Conservation (phyloP, 2,329 filamentous ascomycete species). For the Penicillium hesseltinei region DNA sequence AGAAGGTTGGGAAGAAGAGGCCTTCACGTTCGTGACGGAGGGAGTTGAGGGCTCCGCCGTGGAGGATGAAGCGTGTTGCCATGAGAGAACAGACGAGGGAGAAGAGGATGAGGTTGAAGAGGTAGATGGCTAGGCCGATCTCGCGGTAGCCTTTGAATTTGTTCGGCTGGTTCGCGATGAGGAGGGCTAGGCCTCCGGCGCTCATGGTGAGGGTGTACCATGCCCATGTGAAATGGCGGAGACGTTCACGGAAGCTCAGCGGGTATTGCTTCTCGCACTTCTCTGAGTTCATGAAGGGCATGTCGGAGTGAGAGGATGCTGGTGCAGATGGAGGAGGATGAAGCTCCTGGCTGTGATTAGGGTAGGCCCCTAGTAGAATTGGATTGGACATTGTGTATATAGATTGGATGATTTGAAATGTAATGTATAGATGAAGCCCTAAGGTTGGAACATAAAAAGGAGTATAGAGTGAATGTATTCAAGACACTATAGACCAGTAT, state of each 20-base stretch:
- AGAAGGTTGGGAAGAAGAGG: constrained; percentile 71
- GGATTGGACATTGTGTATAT: constrained; percentile 15
- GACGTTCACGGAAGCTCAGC: constrained; percentile 24
- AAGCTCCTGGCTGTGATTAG: constrained; percentile 11
- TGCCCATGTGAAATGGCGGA: constrained; percentile 63
- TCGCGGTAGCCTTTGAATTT: constrained; percentile 61
- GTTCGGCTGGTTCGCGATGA: constrained; percentile 61
- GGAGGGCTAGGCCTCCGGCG: constrained; percentile 67
- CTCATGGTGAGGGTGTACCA: constrained; percentile 77
- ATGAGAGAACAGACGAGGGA: constrained; percentile 54
- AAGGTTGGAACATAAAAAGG: neutral
- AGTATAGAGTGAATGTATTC: constrained; percentile 1
- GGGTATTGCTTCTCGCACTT: constrained; percentile 15
- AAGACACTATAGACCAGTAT: neutral
- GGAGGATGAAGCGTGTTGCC: constrained; percentile 60
- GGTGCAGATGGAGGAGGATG: constrained; percentile 23
- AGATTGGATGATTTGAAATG: neutral
- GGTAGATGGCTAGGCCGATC: constrained; percentile 66
- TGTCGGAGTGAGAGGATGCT: constrained; percentile 20
- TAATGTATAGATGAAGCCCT: neutral
- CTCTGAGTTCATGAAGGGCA: constrained; percentile 24
- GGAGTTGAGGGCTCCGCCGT: constrained; percentile 55
- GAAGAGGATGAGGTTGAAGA: constrained; percentile 67
- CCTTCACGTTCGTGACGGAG: constrained; percentile 65
- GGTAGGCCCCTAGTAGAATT: constrained; percentile 14